Evolutionary conservation across 176 grass and related monocot species (phyloP), one percentile per base, ranked within the genome.

Genomic region (Eremochloa ophiuroides): DNA sequence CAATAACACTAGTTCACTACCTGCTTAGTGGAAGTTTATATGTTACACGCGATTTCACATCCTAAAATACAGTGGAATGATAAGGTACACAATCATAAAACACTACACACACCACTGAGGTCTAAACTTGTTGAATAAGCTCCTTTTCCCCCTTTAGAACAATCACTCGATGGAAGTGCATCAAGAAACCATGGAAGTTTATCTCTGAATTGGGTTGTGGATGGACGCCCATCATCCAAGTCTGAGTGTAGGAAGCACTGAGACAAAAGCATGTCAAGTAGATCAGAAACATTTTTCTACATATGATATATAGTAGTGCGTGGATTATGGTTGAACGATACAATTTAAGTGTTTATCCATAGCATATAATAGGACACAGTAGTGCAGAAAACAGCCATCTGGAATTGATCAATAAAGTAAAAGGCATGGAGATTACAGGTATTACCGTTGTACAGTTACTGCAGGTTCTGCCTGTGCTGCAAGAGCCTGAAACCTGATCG

Each of bases 171-270:
- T 76, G 96, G 96, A 71, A 99, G 86, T 73, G 96, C 96, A 86
- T 95, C 79, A 33, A 99, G 90, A 91, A 99, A 99, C 96, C 96
- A 99, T 73, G 96, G 96, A 75, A 99, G 84, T 70, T 95, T 99
- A 74, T 93, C 90, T 80, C 64, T 91, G 73, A 99, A 99, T 47
- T 95, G 88, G 31, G n/a, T 44, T 78, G 88, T 99, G 10, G 92
- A 95, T 59, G 96, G 96, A 26, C 96, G 93, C 3, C 93, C 93
- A 73, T 90, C 81, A 73, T 99, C 88, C 76, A 99, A 91, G 69
- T 95, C 88, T 77, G 91, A 91, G 74, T 76, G 71, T 56, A 86
- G 81, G 67, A 95, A 95, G 65, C 96, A 99, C 94, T 97, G 71
- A 91, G 25, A 48, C 13, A 89, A 81, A 63, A 90, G 85, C 79